These are phyloP conservation scores for Globisporangium nagaii DNA, from an alignment of 352 stramenopile genomes.

Conservation along the genomic window DNA sequence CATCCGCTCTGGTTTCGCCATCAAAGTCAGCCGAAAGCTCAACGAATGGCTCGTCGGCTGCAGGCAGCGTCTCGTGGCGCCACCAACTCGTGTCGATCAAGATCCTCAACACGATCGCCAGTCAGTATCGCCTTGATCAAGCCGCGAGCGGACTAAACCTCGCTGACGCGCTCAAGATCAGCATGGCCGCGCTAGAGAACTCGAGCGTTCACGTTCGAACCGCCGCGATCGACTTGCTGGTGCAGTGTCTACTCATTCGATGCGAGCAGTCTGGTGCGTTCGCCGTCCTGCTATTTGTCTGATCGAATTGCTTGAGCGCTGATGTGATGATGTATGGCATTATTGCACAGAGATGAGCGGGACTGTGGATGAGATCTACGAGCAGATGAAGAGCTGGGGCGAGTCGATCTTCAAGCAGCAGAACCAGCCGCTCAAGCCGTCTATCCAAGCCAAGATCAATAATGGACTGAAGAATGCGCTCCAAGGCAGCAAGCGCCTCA, in stretches of 20 bases:
- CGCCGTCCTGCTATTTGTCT: neutral
- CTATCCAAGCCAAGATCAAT: slow-evolving; percentile 80
- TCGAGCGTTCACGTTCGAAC: slow-evolving; percentile 73
- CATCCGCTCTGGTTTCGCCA: slow-evolving; percentile 14
- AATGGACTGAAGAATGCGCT: slow-evolving; percentile 65
- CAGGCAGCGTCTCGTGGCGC: slow-evolving; percentile 43
- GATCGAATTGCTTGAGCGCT: neutral
- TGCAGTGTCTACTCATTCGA: slow-evolving; percentile 66
- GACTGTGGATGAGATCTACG: slow-evolving; percentile 49
- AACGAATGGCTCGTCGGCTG: neutral
- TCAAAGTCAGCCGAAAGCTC: slow-evolving; percentile 8
- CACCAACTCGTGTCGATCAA: slow-evolving; percentile 74
- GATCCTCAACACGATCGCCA: slow-evolving; percentile 70
- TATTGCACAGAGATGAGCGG: slow-evolving; percentile 43
- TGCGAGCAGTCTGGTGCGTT: slow-evolving; percentile 67
- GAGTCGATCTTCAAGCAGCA: slow-evolving; percentile 74
- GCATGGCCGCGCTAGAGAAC: slow-evolving; percentile 56
- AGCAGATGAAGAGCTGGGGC: slow-evolving; percentile 70
- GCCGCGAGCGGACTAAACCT: slow-evolving; percentile 50
- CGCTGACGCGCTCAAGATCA: slow-evolving; percentile 56
- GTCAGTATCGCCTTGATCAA: slow-evolving; percentile 72
- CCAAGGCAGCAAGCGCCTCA: slow-evolving; percentile 60
- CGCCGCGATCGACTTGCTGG: slow-evolving; percentile 59
- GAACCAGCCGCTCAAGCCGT: slow-evolving; percentile 60
- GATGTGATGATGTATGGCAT: too few species aligned